Evolutionary conservation across 1,284 basidiomycete species (phyloP).

Genomic region (Pulveroboletus sp.): DNA sequence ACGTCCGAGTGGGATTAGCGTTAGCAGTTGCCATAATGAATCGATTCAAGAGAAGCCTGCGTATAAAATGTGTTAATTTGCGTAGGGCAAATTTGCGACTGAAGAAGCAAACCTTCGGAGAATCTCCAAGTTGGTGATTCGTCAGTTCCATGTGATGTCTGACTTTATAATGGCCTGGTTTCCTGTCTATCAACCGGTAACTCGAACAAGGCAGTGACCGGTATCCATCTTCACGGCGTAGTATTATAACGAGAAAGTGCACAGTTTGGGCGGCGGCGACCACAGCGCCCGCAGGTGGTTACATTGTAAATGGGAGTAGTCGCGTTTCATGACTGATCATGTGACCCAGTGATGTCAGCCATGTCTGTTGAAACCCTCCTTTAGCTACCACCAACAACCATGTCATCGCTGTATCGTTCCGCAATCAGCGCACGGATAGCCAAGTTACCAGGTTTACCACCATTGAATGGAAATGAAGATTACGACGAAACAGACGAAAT

Average conservation of each 20-base stretch:
- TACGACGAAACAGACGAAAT: slow-evolving; percentile 58
- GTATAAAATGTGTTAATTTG: not conserved
- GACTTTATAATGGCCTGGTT: no score
- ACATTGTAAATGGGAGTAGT: no score
- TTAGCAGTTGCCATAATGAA: no score
- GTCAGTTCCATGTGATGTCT: no score
- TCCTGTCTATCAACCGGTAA: no score
- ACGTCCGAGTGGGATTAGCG: not conserved
- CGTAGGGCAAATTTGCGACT: no score
- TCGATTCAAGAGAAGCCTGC: not conserved
- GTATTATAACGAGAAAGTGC: no score
- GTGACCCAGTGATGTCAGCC: not conserved
- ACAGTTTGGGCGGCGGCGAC: no score
- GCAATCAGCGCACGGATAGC: slow-evolving; percentile 67
- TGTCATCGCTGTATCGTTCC: slow-evolving; percentile 72
- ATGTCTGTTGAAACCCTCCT: not conserved
- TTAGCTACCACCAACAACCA: slow-evolving; percentile 28
- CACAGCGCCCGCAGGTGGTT: no score
- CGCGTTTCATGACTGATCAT: no score
- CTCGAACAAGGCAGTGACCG: no score
- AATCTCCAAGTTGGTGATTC: not conserved
- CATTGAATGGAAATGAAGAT: slow-evolving; percentile 46
- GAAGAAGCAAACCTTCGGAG: not conserved
- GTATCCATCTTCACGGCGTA: no score
- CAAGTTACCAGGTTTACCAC: slow-evolving; percentile 59